These are phyloP conservation scores for Wickerhamomyces pijperi DNA, from an alignment of 805 yeast species.

Conservation along the genomic window DNA sequence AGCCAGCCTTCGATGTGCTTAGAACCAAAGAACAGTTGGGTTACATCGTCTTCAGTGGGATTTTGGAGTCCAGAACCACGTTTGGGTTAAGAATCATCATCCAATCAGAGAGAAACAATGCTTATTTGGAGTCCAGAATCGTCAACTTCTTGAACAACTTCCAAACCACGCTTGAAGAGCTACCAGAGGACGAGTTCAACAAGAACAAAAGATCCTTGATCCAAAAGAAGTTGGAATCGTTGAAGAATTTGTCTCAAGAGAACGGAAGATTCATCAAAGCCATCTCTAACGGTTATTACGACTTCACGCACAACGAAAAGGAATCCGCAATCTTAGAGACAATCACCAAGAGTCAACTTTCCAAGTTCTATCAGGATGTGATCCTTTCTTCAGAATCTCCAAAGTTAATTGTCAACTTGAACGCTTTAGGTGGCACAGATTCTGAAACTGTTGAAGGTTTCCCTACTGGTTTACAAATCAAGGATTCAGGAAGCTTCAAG, in stretches of 20 bases:
- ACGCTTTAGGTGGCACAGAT: conserved; percentile 29
- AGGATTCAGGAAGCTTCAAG: conserved; percentile 44
- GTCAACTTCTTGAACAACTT: conserved; percentile 47
- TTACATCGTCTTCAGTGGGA: conserved; percentile 80
- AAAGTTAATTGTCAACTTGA: conserved; percentile 49
- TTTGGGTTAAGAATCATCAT: conserved; percentile 64
- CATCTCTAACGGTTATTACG: conserved; percentile 68
- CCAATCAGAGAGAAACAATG: conserved; percentile 74
- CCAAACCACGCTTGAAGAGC: conserved; percentile 30
- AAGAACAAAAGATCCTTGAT: conserved; percentile 62
- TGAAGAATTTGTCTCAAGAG: conserved; percentile 75
- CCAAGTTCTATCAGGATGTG: conserved; percentile 38
- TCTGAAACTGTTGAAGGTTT: conserved; percentile 21
- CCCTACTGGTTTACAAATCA: conserved; percentile 39
- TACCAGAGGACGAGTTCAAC: conserved; percentile 55
- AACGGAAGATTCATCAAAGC: conserved; percentile 49
- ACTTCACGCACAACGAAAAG: conserved; percentile 47
- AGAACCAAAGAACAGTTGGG: conserved; percentile 95
- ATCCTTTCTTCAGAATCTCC: conserved; percentile 26
- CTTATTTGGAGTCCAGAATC: conserved; percentile 68
- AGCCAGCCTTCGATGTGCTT: conserved; percentile 82
- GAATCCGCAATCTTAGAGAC: conserved; percentile 46
- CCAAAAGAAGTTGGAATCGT: conserved; percentile 54
- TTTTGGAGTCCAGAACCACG: conserved; percentile 56
- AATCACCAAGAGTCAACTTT: conserved; percentile 46